Conservation (phyloP, 768 basidiomycete genomes). For the Imleria badia region DNA sequence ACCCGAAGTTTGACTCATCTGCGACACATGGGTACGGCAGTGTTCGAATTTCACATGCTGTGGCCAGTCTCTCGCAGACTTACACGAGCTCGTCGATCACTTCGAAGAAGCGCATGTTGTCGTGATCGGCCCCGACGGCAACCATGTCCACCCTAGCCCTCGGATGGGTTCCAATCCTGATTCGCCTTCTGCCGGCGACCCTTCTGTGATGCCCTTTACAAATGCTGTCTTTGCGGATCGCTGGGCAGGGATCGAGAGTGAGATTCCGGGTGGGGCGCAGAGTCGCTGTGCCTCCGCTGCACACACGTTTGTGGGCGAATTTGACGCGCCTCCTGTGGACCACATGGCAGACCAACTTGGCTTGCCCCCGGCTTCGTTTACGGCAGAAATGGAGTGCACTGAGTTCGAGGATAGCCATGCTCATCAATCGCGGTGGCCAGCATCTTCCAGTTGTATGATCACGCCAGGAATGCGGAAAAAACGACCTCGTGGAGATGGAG, state of each 20-base stretch:
- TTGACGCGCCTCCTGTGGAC: background rate
- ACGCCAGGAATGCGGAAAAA: slow-evolving; percentile 5
- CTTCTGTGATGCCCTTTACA: background rate
- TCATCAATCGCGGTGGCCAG: background rate
- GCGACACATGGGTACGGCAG: slow-evolving; percentile 16
- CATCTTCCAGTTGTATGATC: too few relatives aligned
- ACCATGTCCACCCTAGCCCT: slow-evolving; percentile 31
- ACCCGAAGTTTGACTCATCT: background rate
- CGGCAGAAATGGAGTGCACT: background rate
- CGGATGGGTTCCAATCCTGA: background rate
- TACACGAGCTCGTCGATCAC: slow-evolving; percentile 53
- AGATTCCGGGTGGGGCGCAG: background rate
- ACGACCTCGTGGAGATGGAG: slow-evolving; percentile 20
- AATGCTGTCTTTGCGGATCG: background rate
- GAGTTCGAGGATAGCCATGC: background rate
- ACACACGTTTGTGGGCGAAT: background rate
- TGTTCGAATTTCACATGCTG: slow-evolving; percentile 52
- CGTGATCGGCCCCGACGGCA: slow-evolving; percentile 30
- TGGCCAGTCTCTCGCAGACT: slow-evolving; percentile 42
- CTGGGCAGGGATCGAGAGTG: background rate
- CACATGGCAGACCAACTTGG: slow-evolving; percentile 1
- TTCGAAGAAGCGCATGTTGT: slow-evolving; percentile 46
- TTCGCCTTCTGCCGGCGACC: background rate
- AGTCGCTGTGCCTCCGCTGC: background rate
- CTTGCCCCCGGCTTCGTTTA: slow-evolving; percentile 7